Percentiles rank a stretch among this genome's conserved stretches.
Evolutionary conservation across 2,329 filamentous ascomycete genomes (phyloP).

Genomic region (Ramularia collo-cygni): DNA sequence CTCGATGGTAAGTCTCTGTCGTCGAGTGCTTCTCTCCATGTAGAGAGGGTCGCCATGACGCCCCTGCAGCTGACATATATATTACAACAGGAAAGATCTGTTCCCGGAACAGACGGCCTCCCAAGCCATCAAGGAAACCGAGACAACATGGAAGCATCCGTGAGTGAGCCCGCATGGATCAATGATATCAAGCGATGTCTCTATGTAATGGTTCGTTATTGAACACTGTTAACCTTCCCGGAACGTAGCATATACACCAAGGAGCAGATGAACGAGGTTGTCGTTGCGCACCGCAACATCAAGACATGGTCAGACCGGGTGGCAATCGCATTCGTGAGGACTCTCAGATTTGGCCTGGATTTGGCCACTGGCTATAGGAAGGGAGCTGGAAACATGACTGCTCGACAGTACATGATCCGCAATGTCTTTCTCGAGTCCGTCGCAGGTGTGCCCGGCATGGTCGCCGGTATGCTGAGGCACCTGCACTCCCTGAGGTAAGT

Average conservation of each 20-base stretch:
- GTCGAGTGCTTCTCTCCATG: too few relatives aligned
- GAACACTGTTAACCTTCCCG: too few relatives aligned
- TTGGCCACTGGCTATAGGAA: slow-evolving; percentile 66
- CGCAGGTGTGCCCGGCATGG: slow-evolving; percentile 93
- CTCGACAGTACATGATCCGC: slow-evolving; percentile 81
- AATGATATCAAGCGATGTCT: too few relatives aligned
- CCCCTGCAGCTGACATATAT: too few relatives aligned
- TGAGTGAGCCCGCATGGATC: too few relatives aligned
- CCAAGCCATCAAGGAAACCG: slow-evolving; percentile 37
- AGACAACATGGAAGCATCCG: slow-evolving; percentile 45
- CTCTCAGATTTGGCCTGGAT: slow-evolving; percentile 76
- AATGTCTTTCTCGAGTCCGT: slow-evolving; percentile 85
- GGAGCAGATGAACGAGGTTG: slow-evolving; percentile 68
- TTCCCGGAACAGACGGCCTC: slow-evolving; percentile 41
- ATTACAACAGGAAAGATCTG: slow-evolving; percentile 33
- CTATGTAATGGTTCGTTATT: slow-evolving; percentile 41
- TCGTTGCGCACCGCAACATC: slow-evolving; percentile 69
- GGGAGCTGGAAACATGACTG: slow-evolving; percentile 60
- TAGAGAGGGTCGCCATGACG: too few relatives aligned
- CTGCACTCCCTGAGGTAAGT: slow-evolving; percentile 71
- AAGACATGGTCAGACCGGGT: slow-evolving; percentile 68
- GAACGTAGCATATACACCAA: slow-evolving; percentile 52
- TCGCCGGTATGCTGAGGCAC: slow-evolving; percentile 89
- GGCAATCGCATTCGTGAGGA: slow-evolving; percentile 68
- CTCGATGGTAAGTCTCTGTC: slow-evolving; percentile 24